Base-by-base conservation (phyloP, 2,329 filamentous ascomycete species). In the Neopestalotiopsis sp. region DNA sequence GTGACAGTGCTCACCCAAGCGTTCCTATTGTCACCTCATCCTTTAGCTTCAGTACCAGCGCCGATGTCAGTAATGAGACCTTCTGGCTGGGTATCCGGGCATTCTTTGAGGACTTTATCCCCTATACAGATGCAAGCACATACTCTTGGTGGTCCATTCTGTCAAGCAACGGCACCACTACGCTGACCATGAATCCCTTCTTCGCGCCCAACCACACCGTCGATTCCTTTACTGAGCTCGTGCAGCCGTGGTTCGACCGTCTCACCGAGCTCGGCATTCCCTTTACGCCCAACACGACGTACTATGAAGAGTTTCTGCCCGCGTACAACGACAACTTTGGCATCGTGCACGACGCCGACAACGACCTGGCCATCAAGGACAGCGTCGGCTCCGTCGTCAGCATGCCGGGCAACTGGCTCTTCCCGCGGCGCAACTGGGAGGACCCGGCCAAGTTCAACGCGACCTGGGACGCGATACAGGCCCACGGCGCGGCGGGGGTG, bases 271-370 rank as follows among this genome's bases (percentile, higher is more conserved):
- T 79, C 1, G 75, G 74, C 28, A 72, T 81, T 67, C 45, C 67
- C 1, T 40, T 73, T 49, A 10, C 71, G 9, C 67, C 72, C 14
- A 71, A 76, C 40, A 73, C 77, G 10, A 70, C 78, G n/a, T 79
- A 77, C 71, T 75, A 80, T 67, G 77, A 80, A 30, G 77, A 76
- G 65, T 75, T 82, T 66, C 76, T 81, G 65, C 76, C 74, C 7
- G 78, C 79, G 5, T 84, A 82, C 75, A 73, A 59, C 20, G 77
- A 77, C 68, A 78, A 79, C 67, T 86, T 85, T 73, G 82, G 81
- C 17, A 73, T 76, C 7, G 80, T 81, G 67, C 12, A 14, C 1
- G 30, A 24, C 24, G 24, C n/a, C 12, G 9, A 24, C 2, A 32
- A 38, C 59, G 30, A 13, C 14, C 20, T 42, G n/a, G 13, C 57